Percentiles rank a stretch among this genome's conserved stretches.
phyloP scores from a whole-genome alignment of 1,284 basidiomycete species.

The Trichosporon asahii region DNA sequence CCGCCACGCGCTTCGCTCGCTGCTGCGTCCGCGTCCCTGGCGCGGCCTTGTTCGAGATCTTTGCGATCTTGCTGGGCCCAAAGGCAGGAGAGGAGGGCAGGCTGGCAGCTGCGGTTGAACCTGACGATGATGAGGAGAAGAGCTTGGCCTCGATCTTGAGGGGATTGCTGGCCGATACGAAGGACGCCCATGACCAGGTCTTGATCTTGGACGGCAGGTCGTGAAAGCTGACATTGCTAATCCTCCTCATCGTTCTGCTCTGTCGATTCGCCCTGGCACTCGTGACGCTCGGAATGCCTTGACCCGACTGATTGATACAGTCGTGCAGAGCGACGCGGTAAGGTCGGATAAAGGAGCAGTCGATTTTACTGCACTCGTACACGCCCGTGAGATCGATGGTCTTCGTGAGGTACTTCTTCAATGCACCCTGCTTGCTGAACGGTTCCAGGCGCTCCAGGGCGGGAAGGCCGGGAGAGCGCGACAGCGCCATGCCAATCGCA shows the following conservation, averaged over 20 bases:
- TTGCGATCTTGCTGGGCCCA: too few relatives aligned
- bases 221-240: not conserved
- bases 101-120: too few relatives aligned
- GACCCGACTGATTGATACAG: not conserved
- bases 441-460: not conserved
- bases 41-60: too few relatives aligned
- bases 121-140: too few relatives aligned
- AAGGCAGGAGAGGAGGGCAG: too few relatives aligned
- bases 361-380: not conserved
- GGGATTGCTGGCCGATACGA: not conserved
- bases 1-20: too few relatives aligned
- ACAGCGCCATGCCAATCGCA: not conserved
- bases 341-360: not conserved
- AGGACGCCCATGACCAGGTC: not conserved
- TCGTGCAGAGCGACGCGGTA: not conserved
- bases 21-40: too few relatives aligned
- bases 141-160: not conserved
- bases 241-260: not conserved
- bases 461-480: not conserved
- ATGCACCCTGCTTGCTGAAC: not conserved
- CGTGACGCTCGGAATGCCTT: not conserved
- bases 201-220: not conserved
- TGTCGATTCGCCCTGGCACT: not conserved
- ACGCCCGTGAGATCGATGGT: not conserved
- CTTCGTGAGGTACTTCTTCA: not conserved